These are phyloP conservation scores for Rhododendron kiyosumense DNA, from an alignment of 148 eudicot species.

Conservation along the genomic window DNA sequence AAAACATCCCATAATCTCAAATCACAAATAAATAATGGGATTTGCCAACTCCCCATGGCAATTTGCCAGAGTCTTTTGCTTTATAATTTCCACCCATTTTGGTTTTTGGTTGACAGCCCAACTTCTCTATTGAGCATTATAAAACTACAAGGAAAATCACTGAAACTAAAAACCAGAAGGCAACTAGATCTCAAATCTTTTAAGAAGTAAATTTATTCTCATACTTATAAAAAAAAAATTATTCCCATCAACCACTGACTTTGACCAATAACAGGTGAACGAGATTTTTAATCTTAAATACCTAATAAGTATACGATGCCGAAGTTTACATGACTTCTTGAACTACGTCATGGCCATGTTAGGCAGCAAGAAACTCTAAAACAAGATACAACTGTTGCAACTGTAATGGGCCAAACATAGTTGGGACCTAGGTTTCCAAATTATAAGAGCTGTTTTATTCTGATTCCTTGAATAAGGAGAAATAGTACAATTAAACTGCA, in stretches of 20 bases:
- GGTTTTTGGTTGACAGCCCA: background rate
- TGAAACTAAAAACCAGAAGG: background rate
- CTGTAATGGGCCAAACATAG: background rate
- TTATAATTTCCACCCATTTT: background rate
- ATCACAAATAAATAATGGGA: background rate
- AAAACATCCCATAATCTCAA: background rate
- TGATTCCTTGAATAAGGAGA: background rate
- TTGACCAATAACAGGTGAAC: background rate
- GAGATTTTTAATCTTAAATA: background rate
- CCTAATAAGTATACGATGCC: background rate
- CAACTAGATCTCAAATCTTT: background rate
- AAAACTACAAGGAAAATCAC: background rate
- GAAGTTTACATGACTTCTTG: background rate
- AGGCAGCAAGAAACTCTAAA: background rate
- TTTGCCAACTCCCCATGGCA: background rate
- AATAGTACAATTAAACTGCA: background rate
- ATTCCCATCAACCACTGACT: background rate
- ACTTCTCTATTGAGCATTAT: background rate
- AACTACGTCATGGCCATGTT: background rate
- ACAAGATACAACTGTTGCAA: background rate
- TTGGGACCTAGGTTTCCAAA: background rate
- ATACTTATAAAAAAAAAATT: too few species aligned
- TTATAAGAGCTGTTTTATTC: background rate
- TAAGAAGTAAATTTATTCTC: background rate
- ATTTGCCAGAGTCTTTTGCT: background rate